phyloP scores from a whole-genome alignment of 202 grass and related monocot species.

The Brachypodium distachyon region DNA sequence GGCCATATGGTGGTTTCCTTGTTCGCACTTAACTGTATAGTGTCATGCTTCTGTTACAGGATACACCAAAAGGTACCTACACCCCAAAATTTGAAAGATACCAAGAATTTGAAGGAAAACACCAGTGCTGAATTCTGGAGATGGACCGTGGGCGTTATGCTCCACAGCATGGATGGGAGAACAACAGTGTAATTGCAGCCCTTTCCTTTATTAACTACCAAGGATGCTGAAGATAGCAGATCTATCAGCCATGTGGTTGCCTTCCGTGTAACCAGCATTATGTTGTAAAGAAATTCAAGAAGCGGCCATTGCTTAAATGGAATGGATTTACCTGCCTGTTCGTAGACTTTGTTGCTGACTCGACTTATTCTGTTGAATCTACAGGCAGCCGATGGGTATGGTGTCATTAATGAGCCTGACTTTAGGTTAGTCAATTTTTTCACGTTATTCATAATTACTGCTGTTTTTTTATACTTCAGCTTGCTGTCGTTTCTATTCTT shows the following conservation, averaged over 20 bases:
- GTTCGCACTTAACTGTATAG: constrained; percentile 32
- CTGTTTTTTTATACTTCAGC: background rate
- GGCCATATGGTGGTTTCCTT: constrained; percentile 19
- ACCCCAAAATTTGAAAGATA: constrained; percentile 37
- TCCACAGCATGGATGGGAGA: constrained; percentile 81
- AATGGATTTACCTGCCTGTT: constrained; percentile 85
- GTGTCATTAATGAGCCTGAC: constrained; percentile 53
- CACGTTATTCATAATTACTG: background rate
- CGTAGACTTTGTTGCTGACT: constrained; percentile 86
- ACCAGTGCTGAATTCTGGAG: constrained; percentile 38
- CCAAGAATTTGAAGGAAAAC: constrained; percentile 40
- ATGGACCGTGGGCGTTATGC: constrained; percentile 88
- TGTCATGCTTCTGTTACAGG: constrained; percentile 71
- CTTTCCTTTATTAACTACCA: constrained; percentile 86
- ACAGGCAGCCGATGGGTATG: constrained; percentile 97
- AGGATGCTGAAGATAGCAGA: constrained; percentile 82
- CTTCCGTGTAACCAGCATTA: constrained; percentile 42
- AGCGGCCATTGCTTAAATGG: constrained; percentile 82
- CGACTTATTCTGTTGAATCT: constrained; percentile 99
- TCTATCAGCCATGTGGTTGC: constrained; percentile 65
- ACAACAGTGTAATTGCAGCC: constrained; percentile 99
- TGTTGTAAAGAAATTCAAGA: constrained; percentile 70
- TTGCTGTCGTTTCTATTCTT: background rate
- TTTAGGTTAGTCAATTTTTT: constrained; percentile 49
- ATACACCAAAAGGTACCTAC: constrained; percentile 32